Evolutionary conservation across 768 basidiomycete species (phyloP).

Genomic region (Postia placenta): DNA sequence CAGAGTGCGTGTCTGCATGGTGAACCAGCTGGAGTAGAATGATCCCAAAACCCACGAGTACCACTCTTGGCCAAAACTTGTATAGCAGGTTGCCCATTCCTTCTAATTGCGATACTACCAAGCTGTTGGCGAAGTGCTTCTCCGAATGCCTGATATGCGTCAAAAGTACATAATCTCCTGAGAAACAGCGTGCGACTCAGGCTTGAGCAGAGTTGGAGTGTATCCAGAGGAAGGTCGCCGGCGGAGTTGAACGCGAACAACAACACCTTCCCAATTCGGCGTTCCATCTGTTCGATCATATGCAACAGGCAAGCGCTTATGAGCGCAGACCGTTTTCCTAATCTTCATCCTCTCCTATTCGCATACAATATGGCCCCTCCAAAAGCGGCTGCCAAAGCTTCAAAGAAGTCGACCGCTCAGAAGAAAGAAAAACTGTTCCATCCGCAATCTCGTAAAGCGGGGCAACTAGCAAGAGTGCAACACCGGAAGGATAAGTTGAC

Average conservation of each 20-base stretch:
- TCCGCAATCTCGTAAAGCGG: slow-evolving; percentile 79
- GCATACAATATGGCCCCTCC: slow-evolving; percentile 23
- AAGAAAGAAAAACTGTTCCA: slow-evolving; percentile 82
- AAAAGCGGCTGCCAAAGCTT: slow-evolving; percentile 20
- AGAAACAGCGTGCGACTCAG: too few relatives aligned
- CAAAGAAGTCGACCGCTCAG: slow-evolving; percentile 21
- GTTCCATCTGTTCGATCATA: not conserved
- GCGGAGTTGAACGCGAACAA: not conserved
- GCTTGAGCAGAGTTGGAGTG: not conserved
- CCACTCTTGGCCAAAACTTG: not conserved
- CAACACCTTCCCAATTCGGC: not conserved
- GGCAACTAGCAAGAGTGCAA: slow-evolving; percentile 60
- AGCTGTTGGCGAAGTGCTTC: not conserved
- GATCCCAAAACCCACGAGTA: not conserved
- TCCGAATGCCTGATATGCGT: not conserved
- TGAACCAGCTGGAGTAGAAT: not conserved
- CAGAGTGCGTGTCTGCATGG: not conserved
- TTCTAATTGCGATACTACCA: not conserved
- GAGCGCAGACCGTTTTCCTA: not conserved
- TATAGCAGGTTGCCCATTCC: not conserved
- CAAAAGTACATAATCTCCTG: not conserved
- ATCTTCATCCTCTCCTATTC: not conserved
- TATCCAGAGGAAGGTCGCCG: not conserved
- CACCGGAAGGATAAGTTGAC: slow-evolving; percentile 65
- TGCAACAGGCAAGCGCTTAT: not conserved